These are phyloP conservation scores for Trichosanthes cucumerina DNA, from an alignment of 306 rosid genomes.

Conservation along the genomic window DNA sequence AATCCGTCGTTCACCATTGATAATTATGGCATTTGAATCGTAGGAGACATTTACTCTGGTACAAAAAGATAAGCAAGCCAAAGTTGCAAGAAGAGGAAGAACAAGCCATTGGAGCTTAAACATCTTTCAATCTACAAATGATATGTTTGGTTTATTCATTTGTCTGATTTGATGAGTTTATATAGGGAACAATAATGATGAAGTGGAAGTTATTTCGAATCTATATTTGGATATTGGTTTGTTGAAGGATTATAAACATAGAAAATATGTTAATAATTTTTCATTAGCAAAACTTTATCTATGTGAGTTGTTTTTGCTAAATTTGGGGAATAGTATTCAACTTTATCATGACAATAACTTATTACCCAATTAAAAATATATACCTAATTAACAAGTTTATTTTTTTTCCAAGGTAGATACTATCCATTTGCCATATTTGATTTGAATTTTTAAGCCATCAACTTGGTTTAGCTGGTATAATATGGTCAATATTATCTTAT, in stretches of 20 bases:
- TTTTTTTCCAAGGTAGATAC: too few relatives aligned
- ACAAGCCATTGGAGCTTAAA: neutral
- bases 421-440: too few relatives aligned
- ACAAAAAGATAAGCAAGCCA: neutral
- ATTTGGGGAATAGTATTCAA: too few relatives aligned
- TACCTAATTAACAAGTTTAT: neutral
- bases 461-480: too few relatives aligned
- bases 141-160: neutral
- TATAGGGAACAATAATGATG: neutral
- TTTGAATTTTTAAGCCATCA: too few relatives aligned
- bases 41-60: neutral
- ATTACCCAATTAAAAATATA: neutral
- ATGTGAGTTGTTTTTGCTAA: neutral
- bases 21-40: neutral
- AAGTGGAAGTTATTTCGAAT: neutral
- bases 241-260: neutral
- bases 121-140: neutral
- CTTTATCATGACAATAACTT: neutral
- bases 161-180: neutral
- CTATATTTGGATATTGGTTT: neutral
- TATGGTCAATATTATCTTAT: too few relatives aligned
- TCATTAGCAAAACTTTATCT: neutral
- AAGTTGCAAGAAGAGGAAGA: neutral
- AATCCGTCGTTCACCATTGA: neutral
- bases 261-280: neutral